A percentile compares a stretch with the other conserved stretches of the same genome.
These are phyloP conservation scores for Penicillium maclennaniae DNA, from an alignment of 495 filamentous ascomycete genomes.

Conservation along the genomic window DNA sequence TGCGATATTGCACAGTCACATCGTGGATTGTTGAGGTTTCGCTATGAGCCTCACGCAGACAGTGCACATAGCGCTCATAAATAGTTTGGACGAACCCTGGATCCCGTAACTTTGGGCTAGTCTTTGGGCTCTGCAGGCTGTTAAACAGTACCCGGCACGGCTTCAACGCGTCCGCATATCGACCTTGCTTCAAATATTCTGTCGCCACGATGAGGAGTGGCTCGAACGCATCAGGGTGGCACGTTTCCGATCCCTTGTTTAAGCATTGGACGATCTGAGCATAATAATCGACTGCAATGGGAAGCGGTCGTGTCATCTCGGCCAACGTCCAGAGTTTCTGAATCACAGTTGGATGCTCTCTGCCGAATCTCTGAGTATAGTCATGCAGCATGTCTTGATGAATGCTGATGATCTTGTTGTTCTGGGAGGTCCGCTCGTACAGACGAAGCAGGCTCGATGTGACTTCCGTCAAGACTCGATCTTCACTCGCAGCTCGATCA, in stretches of 20 bases:
- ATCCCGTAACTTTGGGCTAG: constrained; percentile 19
- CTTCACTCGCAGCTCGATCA: constrained; percentile 12
- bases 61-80: constrained; percentile 20
- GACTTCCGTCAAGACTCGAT: constrained; percentile 13
- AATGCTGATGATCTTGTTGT: constrained; percentile 19
- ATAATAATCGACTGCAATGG: constrained; percentile 23
- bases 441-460: constrained; percentile 17
- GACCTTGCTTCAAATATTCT: constrained; percentile 20
- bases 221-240: constrained; percentile 23
- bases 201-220: constrained; percentile 21
- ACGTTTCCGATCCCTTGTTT: constrained; percentile 22
- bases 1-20: constrained; percentile 20
- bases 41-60: constrained; percentile 16
- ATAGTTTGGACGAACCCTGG: constrained; percentile 17
- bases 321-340: constrained; percentile 23
- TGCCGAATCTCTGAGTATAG: constrained; percentile 16
- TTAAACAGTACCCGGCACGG: constrained; percentile 20
- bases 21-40: constrained; percentile 20
- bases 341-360: constrained; percentile 17
- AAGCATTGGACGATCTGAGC: constrained; percentile 18
- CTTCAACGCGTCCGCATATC: constrained; percentile 20
- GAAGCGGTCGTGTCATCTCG: constrained; percentile 18
- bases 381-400: constrained; percentile 19
- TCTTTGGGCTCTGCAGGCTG: constrained; percentile 14
- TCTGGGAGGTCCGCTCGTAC: constrained; percentile 24